These are phyloP conservation scores for Rhodotorula sp. DNA, from an alignment of 1,284 basidiomycete species.

Conservation along the genomic window DNA sequence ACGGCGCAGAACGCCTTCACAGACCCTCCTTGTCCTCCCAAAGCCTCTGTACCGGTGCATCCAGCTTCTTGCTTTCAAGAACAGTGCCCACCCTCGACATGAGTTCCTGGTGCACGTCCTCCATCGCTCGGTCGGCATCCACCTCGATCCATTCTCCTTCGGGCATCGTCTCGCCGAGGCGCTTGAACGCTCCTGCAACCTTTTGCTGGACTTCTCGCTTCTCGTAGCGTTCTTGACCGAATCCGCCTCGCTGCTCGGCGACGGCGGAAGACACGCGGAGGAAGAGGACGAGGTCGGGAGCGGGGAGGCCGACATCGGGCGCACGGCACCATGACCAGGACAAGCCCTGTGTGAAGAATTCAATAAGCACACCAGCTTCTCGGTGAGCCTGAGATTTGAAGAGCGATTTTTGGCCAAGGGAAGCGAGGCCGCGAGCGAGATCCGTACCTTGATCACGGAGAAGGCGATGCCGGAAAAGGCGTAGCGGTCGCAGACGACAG, in stretches of 20 bases:
- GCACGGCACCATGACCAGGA: constrained; percentile 71
- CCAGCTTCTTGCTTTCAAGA: constrained; percentile 1
- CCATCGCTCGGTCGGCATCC: constrained; percentile 62
- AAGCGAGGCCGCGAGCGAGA: background rate
- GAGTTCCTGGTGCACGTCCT: constrained; percentile 61
- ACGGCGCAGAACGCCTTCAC: no score
- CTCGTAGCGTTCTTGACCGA: constrained; percentile 74
- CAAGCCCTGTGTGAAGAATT: constrained; percentile 51
- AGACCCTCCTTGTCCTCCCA: constrained; percentile 26
- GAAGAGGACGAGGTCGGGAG: constrained; percentile 85
- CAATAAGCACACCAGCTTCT: background rate
- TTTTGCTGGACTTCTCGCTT: constrained; percentile 60
- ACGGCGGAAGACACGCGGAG: constrained; percentile 74
- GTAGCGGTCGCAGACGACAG: constrained; percentile 87
- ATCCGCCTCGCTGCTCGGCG: constrained; percentile 74
- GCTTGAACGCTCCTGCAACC: constrained; percentile 65
- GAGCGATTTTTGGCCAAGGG: background rate
- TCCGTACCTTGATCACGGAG: constrained; percentile 71
- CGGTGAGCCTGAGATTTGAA: background rate
- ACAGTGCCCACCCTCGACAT: constrained; percentile 58
- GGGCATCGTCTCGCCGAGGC: constrained; percentile 57
- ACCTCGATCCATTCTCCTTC: constrained; percentile 60
- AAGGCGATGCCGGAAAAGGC: constrained; percentile 97
- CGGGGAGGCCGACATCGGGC: constrained; percentile 80
- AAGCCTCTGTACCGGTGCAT: constrained; percentile 23